Conservation (phyloP, 805 yeast genomes). For the Cyberlindnera japonica region DNA sequence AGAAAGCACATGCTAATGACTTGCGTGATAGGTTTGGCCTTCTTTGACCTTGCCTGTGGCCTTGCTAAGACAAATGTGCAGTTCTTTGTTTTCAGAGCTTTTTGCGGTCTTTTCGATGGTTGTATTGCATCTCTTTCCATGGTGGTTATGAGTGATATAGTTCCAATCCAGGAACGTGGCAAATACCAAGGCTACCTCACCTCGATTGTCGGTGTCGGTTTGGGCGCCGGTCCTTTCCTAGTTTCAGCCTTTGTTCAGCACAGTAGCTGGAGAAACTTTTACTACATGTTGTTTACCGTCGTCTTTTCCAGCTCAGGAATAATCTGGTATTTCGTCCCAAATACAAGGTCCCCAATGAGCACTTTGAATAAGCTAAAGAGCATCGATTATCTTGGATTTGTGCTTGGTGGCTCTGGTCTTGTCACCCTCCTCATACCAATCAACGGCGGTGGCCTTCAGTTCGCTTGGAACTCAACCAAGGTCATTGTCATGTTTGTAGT, state of each 20-base stretch:
- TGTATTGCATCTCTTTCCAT: constrained; percentile 48
- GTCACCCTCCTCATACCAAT: constrained; percentile 50
- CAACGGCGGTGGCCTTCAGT: constrained; percentile 59
- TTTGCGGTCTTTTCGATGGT: constrained; percentile 58
- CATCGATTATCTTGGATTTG: constrained; percentile 54
- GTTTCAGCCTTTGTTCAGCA: constrained; percentile 38
- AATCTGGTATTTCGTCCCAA: constrained; percentile 39
- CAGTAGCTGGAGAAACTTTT: constrained; percentile 41
- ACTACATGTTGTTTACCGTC: constrained; percentile 37
- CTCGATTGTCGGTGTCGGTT: constrained; percentile 47
- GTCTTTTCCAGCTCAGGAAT: constrained; percentile 45
- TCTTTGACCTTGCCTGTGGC: constrained; percentile 50
- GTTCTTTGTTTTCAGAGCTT: constrained; percentile 49
- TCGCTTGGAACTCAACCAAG: constrained; percentile 48
- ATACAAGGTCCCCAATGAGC: constrained; percentile 32
- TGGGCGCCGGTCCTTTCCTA: constrained; percentile 42
- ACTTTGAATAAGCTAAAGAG: constrained; percentile 39
- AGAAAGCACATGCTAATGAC: constrained; percentile 43
- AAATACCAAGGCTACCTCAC: constrained; percentile 56
- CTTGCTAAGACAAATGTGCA: constrained; percentile 47
- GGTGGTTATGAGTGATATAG: constrained; percentile 54
- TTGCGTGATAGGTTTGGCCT: constrained; percentile 37
- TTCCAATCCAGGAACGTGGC: constrained; percentile 50
- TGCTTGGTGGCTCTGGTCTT: constrained; percentile 44
- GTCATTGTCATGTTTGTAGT: constrained; percentile 39